Percentiles rank a stretch among this genome's conserved stretches.
phyloP scores from a whole-genome alignment of 306 rosid genomes.

The Inga oerstediana region DNA sequence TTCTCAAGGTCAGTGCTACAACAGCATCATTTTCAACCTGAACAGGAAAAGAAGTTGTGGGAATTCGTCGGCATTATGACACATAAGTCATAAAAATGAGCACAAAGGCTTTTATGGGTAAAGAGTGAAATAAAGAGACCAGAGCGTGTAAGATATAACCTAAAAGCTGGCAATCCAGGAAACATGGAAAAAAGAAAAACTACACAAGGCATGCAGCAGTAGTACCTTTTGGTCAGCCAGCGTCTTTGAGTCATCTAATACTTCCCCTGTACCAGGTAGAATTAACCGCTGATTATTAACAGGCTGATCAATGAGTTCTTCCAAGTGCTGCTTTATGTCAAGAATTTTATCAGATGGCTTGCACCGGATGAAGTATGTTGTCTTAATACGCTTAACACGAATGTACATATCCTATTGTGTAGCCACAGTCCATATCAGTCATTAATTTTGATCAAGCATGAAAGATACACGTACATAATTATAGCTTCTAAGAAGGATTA shows the following conservation, averaged over 20 bases:
- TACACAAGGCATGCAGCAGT: neutral
- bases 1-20: neutral
- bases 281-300: slow-evolving; percentile 1
- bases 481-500: neutral
- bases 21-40: slow-evolving; percentile 4
- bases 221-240: slow-evolving; percentile 8
- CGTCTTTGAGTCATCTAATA: neutral
- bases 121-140: slow-evolving; percentile 1
- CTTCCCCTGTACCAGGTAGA: neutral
- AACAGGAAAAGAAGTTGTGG: neutral
- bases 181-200: neutral
- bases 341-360: slow-evolving; percentile 12
- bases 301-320: slow-evolving; percentile 12
- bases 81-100: neutral
- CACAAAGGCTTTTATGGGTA: neutral
- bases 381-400: neutral
- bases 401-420: neutral
- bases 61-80: neutral
- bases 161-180: neutral
- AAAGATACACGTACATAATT: neutral
- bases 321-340: neutral
- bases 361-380: slow-evolving; percentile 3
- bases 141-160: neutral
- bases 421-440: neutral
- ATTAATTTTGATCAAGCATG: neutral